A percentile compares a stretch with the other conserved stretches of the same genome.
phyloP scores from a whole-genome alignment of 345 rosid genomes.

The Euphorbia peplus region DNA sequence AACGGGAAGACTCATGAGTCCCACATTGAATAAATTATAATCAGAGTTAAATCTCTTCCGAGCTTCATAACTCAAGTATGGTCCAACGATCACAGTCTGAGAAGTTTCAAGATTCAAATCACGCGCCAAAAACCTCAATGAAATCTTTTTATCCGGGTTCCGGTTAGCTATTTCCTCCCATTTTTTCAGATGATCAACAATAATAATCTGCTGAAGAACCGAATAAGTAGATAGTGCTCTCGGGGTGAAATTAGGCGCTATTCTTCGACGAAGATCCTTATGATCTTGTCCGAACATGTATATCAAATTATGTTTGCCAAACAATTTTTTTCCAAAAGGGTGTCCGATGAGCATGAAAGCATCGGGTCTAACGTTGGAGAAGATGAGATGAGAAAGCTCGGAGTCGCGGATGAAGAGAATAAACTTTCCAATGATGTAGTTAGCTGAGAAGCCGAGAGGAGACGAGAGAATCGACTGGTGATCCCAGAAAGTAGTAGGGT shows the following conservation, averaged over 20 bases:
- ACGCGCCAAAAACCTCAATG: conserved; percentile 50
- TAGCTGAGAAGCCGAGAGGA: conserved; percentile 52
- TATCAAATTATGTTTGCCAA: conserved; percentile 81
- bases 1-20: conserved; percentile 63
- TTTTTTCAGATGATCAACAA: conserved; percentile 48
- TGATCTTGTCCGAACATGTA: conserved; percentile 85
- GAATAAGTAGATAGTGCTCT: conserved; percentile 74
- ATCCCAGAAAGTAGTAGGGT: conserved; percentile 78
- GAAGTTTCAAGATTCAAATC: conserved; percentile 87
- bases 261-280: conserved; percentile 68
- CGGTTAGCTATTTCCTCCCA: conserved; percentile 42
- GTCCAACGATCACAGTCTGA: conserved; percentile 80
- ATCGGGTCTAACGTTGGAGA: conserved; percentile 77
- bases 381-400: conserved; percentile 65
- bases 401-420: conserved; percentile 56
- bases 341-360: conserved; percentile 75
- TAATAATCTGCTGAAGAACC: conserved; percentile 54
- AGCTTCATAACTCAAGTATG: conserved; percentile 41
- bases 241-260: conserved; percentile 81
- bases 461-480: conserved; percentile 39
- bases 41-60: conserved; percentile 45
- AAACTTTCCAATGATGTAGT: conserved; percentile 67
- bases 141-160: conserved; percentile 17
- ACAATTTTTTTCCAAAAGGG: conserved; percentile 81
- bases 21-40: conserved; percentile 72